Conservation (phyloP, 257 asterid genomes). For the Echium plantagineum region DNA sequence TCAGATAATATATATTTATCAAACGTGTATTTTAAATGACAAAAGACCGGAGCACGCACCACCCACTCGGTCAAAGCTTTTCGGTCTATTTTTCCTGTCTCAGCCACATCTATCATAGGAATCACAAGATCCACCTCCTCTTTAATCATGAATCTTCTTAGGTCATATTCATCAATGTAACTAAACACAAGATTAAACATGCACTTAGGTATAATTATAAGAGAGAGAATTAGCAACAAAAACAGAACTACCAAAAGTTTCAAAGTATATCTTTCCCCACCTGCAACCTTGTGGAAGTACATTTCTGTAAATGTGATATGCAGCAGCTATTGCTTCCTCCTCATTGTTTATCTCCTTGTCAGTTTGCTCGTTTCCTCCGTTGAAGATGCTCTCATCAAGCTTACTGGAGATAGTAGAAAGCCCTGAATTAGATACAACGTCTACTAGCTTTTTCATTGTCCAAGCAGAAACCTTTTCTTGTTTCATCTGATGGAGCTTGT, state of each 20-base stretch:
- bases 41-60: constrained; percentile 28
- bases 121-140: constrained; percentile 77
- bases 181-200: constrained; percentile 14
- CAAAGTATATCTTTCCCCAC: constrained; percentile 24
- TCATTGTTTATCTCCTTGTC: constrained; percentile 71
- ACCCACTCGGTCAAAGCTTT: constrained; percentile 65
- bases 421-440: constrained; percentile 60
- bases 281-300: constrained; percentile 68
- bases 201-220: neutral
- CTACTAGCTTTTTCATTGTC: constrained; percentile 80
- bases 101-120: constrained; percentile 61
- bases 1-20: too few species aligned
- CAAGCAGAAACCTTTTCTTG: constrained; percentile 78
- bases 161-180: constrained; percentile 57
- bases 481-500: constrained; percentile 64
- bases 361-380: constrained; percentile 31
- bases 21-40: too few species aligned
- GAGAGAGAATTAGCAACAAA: neutral
- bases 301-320: constrained; percentile 65
- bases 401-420: constrained; percentile 53
- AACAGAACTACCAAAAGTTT: neutral
- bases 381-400: constrained; percentile 36
- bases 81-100: constrained; percentile 53
- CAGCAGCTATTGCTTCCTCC: constrained; percentile 89
- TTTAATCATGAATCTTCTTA: constrained; percentile 71